Evolutionary conservation across 2,329 filamentous ascomycete genomes (phyloP).

Genomic region (Trichoderma koningiopsis): DNA sequence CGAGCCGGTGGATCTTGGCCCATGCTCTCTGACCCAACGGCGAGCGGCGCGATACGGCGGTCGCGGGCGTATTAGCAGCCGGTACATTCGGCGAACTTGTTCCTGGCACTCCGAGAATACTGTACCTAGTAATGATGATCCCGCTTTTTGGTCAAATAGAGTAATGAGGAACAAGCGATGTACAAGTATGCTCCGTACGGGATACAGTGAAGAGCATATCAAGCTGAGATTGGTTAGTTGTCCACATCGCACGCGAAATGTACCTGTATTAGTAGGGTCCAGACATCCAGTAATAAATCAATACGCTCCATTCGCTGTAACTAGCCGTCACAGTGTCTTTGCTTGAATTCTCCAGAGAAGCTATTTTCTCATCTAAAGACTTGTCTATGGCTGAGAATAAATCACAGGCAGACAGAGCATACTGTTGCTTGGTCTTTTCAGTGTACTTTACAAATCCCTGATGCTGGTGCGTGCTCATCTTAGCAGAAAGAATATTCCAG

Average conservation of each 20-base stretch:
- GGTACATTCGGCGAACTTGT: conserved; percentile 20
- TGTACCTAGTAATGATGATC: not conserved
- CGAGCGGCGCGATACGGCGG: conserved; percentile 3
- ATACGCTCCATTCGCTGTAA: not conserved
- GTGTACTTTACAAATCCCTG: not conserved
- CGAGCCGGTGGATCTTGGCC: conserved; percentile 1
- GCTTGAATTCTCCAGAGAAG: not conserved
- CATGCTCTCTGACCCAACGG: not conserved
- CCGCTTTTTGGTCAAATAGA: not conserved
- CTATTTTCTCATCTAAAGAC: not conserved
- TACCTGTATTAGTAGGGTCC: not conserved
- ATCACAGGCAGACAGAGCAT: not conserved
- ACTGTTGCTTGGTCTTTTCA: not conserved
- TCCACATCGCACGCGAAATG: not conserved
- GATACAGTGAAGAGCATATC: not conserved
- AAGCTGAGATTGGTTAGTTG: conserved; percentile 5
- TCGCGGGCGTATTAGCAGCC: conserved; percentile 9
- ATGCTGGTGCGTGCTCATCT: not conserved
- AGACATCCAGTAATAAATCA: not conserved
- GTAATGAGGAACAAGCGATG: conserved; percentile 1
- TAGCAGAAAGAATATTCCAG: conserved; percentile 25
- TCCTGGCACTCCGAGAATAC: not conserved
- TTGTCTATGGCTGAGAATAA: not conserved
- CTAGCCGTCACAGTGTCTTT: not conserved
- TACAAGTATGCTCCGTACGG: not conserved